Evolutionary conservation across 164 flowering plant genomes (phyloP).

Genomic region (Macadamia integrifolia): DNA sequence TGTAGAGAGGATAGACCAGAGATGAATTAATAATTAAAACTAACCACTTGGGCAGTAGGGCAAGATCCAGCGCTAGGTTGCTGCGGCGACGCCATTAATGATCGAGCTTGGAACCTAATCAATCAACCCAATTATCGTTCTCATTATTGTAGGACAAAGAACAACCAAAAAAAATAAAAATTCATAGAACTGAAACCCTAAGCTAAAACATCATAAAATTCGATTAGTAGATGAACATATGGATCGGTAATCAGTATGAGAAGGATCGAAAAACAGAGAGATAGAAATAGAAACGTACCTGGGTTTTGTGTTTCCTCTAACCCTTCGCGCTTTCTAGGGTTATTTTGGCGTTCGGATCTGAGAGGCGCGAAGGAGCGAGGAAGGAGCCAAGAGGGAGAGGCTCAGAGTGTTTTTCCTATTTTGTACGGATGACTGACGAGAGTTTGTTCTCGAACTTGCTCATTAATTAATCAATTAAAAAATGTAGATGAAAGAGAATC

Average conservation of each 20-base stretch:
- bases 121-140: neutral
- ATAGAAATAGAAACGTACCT: neutral
- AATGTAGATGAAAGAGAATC: too few species aligned
- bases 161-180: too few species aligned
- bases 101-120: neutral
- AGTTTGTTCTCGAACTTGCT: too few species aligned
- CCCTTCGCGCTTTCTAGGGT: slow-evolving; percentile 2
- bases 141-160: neutral
- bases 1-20: neutral
- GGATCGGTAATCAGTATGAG: neutral
- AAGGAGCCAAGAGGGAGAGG: neutral
- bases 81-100: slow-evolving; percentile 32
- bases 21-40: neutral
- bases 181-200: neutral
- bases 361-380: neutral
- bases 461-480: too few species aligned
- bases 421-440: too few species aligned
- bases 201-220: neutral
- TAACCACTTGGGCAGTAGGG: slow-evolving; percentile 46
- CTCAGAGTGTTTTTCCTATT: too few species aligned
- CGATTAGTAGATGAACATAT: neutral
- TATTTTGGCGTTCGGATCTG: neutral
- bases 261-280: neutral
- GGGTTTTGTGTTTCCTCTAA: neutral
- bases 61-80: slow-evolving; percentile 21